Conservation (phyloP, 176 grass and related monocot species). For the Juncus effusus region DNA sequence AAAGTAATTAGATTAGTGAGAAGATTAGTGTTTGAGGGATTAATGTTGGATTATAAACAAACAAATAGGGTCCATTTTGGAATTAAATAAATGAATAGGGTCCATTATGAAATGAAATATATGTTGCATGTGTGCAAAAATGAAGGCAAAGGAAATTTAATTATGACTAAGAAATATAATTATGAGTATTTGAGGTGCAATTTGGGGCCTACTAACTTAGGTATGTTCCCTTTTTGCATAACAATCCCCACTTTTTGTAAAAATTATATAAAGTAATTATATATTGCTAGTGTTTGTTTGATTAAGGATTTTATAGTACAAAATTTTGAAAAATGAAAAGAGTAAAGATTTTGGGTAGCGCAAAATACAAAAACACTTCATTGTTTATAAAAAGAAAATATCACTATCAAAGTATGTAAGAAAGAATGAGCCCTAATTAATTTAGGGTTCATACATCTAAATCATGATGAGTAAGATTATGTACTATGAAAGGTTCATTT, state of each 20-base stretch:
- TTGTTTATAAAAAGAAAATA: not conserved
- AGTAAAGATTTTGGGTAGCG: not conserved
- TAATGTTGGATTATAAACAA: conserved; percentile 32
- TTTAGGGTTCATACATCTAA: not conserved
- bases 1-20: too few species aligned
- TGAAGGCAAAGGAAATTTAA: conserved; percentile 26
- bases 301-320: not conserved
- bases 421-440: not conserved
- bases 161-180: conserved; percentile 32
- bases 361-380: not conserved
- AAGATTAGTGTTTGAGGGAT: conserved; percentile 9
- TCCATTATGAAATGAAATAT: conserved; percentile 14
- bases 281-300: not conserved
- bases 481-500: conserved; percentile 3
- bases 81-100: too few species aligned
- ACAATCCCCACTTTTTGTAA: not conserved
- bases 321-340: conserved; percentile 2
- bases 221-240: conserved; percentile 11
- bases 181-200: not conserved
- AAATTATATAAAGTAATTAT: not conserved
- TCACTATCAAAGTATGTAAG: not conserved
- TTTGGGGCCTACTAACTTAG: conserved; percentile 13
- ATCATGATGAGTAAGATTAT: not conserved
- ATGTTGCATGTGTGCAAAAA: conserved; percentile 38
- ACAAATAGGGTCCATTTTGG: conserved; percentile 46